Evolutionary conservation across 371 early-diverging fungal species (phyloP).

Genomic region (Haplosporangium sp.): DNA sequence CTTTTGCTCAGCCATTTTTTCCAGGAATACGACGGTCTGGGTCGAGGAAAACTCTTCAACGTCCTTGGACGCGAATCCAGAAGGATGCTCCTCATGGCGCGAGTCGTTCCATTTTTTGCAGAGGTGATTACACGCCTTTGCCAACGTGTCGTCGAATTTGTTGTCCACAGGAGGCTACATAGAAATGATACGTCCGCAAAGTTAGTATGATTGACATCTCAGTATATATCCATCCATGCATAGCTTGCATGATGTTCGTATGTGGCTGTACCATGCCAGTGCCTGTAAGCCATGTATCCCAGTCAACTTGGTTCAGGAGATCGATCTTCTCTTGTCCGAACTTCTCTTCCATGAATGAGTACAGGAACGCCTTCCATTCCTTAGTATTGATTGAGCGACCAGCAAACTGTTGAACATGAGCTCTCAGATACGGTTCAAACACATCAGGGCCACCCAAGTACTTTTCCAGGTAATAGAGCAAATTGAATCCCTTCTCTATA

Average conservation of each 20-base stretch:
- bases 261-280: conserved; percentile 76
- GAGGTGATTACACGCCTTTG: conserved; percentile 82
- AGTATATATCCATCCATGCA: no score
- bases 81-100: conserved; percentile 58
- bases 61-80: conserved; percentile 67
- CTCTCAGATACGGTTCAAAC: conserved; percentile 89
- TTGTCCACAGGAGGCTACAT: conserved; percentile 85
- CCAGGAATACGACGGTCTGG: conserved; percentile 90
- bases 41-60: conserved; percentile 74
- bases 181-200: not conserved
- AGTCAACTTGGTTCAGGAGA: conserved; percentile 82
- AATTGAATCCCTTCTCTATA: conserved; percentile 92
- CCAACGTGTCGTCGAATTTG: conserved; percentile 87
- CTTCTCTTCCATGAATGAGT: conserved; percentile 72
- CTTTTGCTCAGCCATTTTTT: conserved; percentile 74
- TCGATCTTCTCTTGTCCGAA: conserved; percentile 75
- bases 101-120: conserved; percentile 82
- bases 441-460: conserved; percentile 87
- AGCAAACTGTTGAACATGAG: conserved; percentile 86
- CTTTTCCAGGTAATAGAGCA: conserved; percentile 93
- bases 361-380: conserved; percentile 88
- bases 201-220: not conserved
- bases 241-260: no score
- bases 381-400: conserved; percentile 89
- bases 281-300: conserved; percentile 89